A percentile compares a stretch with the other conserved stretches of the same genome.
Evolutionary conservation across 495 filamentous ascomycete genomes (phyloP).

Genomic region (Aspergillus cavernicola): DNA sequence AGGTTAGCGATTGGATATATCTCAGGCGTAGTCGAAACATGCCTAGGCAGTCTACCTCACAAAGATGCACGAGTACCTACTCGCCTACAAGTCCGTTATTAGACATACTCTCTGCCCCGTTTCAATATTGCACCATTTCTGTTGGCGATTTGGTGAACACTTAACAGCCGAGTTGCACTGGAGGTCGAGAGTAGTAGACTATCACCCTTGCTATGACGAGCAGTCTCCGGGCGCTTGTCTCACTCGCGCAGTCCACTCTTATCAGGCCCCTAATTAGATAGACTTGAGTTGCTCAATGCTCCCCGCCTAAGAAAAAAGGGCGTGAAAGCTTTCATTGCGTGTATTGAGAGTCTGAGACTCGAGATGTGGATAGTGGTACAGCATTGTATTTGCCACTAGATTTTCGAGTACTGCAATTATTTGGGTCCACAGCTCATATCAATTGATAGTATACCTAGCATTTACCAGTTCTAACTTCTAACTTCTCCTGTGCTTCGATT

Average conservation of each 20-base stretch:
- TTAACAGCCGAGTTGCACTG: too few species aligned
- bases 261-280: too few species aligned
- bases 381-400: slow-evolving; percentile 4
- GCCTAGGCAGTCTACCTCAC: background rate
- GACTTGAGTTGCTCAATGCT: background rate
- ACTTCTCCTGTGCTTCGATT: background rate
- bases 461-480: too few species aligned
- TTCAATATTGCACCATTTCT: too few species aligned
- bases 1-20: background rate
- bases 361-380: slow-evolving; percentile 7
- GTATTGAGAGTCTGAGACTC: background rate
- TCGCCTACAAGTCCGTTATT: background rate
- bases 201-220: background rate
- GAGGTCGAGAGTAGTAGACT: background rate
- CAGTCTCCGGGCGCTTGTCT: slow-evolving; percentile 14
- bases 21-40: background rate
- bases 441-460: background rate
- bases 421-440: background rate
- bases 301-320: background rate
- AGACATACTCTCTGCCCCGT: background rate
- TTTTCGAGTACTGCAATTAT: background rate
- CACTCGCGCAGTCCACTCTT: slow-evolving; percentile 14
- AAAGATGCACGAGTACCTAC: background rate
- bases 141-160: too few species aligned
- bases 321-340: background rate